phyloP scores from a whole-genome alignment of 805 yeast species.

The Ogataea ramenticola region DNA sequence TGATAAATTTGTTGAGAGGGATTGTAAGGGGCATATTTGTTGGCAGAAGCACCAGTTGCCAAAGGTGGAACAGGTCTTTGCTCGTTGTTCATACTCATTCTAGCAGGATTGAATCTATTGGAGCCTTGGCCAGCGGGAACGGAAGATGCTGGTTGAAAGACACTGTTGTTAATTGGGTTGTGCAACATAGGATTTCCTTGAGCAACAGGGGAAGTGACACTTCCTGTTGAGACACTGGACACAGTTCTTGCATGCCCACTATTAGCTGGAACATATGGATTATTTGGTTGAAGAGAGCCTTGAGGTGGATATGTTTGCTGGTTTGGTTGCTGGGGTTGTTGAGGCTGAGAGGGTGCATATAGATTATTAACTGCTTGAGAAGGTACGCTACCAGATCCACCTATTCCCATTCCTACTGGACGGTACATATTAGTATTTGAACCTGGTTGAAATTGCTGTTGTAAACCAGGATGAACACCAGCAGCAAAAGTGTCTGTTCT shows the following conservation, averaged over 20 bases:
- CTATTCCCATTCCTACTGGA: neutral
- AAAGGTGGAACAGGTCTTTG: constrained; percentile 1
- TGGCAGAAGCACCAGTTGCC: neutral
- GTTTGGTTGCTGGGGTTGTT: neutral
- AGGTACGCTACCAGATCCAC: no score
- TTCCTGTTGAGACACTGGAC: constrained; percentile 6
- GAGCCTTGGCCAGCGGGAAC: neutral
- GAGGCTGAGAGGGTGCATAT: neutral
- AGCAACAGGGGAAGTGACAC: constrained; percentile 3
- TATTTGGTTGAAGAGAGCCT: neutral
- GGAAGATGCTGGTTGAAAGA: neutral
- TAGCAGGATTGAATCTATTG: neutral
- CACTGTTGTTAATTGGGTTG: constrained; percentile 2
- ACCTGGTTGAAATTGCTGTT: neutral
- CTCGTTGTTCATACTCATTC: neutral
- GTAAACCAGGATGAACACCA: no score
- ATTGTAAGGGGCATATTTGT: constrained; percentile 14
- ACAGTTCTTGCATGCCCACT: constrained; percentile 24
- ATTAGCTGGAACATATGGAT: constrained; percentile 27
- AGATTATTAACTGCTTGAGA: neutral
- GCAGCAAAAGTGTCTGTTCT: no score
- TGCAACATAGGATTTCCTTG: neutral
- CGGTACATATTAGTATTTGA: neutral
- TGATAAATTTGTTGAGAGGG: constrained; percentile 4
- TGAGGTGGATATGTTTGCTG: neutral